These are phyloP conservation scores for Russula griseocarnosa DNA, from an alignment of 768 basidiomycete genomes.

Conservation along the genomic window DNA sequence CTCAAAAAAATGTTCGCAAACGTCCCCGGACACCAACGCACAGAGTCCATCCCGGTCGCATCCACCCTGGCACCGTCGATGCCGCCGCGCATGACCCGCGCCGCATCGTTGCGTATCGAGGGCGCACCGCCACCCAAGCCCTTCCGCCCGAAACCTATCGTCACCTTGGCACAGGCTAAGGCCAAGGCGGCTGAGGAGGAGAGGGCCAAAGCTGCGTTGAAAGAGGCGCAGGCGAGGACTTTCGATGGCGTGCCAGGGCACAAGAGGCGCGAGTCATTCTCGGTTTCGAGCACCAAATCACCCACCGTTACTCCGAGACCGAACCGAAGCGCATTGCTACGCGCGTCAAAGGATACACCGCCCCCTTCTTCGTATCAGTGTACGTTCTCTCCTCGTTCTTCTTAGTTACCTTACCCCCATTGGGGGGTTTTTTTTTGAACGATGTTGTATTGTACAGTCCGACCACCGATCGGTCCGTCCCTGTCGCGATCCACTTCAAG, in stretches of 20 bases:
- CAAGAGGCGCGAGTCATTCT: slow-evolving; percentile 70
- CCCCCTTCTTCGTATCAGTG: slow-evolving; percentile 35
- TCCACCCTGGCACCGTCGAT: slow-evolving; percentile 69
- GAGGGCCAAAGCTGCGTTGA: slow-evolving; percentile 34
- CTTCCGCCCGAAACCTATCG: slow-evolving; percentile 17
- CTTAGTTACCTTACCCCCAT: not conserved
- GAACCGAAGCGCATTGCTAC: slow-evolving; percentile 44
- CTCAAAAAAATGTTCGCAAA: slow-evolving; percentile 64
- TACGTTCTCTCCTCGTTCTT: slow-evolving; percentile 4
- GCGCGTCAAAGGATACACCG: slow-evolving; percentile 41
- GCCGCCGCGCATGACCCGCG: slow-evolving; percentile 71
- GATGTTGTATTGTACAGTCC: slow-evolving; percentile 8
- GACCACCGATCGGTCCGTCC: slow-evolving; percentile 18
- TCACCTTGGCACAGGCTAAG: slow-evolving; percentile 25
- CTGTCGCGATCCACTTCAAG: slow-evolving; percentile 16
- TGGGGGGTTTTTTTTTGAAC: too few relatives aligned
- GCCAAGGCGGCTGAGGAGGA: slow-evolving; percentile 34
- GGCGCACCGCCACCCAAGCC: slow-evolving; percentile 42
- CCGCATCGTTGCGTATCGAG: slow-evolving; percentile 66
- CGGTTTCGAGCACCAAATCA: slow-evolving; percentile 52
- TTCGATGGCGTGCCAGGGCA: slow-evolving; percentile 85
- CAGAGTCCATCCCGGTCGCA: slow-evolving; percentile 62
- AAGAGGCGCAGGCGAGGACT: slow-evolving; percentile 35
- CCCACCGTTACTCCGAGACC: slow-evolving; percentile 44
- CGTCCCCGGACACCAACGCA: slow-evolving; percentile 79